Base-by-base conservation (phyloP, 768 basidiomycete species). In the Trametes punicea region DNA sequence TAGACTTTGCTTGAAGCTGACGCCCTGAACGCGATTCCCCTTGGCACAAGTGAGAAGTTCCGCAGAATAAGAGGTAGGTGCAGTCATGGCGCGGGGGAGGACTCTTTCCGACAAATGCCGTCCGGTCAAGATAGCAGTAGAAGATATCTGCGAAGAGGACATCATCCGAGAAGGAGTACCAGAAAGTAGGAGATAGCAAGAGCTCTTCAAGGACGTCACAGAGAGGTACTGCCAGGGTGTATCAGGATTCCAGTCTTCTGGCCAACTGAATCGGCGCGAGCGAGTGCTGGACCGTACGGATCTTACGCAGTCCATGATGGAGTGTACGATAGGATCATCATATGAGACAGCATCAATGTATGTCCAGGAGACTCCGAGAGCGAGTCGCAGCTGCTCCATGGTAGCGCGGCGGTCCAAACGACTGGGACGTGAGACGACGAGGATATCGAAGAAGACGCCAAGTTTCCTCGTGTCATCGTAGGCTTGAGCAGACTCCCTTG, bases 401-500 rank as follows among this genome's bases (percentile, higher is more conserved):
- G 81, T 73, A 18, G 65, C 57, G 13, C 80, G 78, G 23, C 88
- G 74, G 57, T 86, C 85, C 16, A 62, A 62, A 27, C 88, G 78
- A 25, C 65, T 70, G 8, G 80, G 77, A 26, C 88, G 81, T 23
- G 84, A 85, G 38, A 90, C 63, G 1, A 89, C 80, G 59, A 80
- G 84, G 48, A 81, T 74, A 8, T 71, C 62, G 4, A 73, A 69
- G 15, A 77, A 71, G 27, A 79, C 62, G 29, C 74, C 75, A 6
- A 82, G 70, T 16, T 67, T 18, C 20, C 44, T 51, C 34, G 39
- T 21, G n/a, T n/a, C n/a, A n/a, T n/a, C n/a, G n/a, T n/a, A n/a
- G n/a, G n/a, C n/a, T n/a, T n/a, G n/a, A n/a, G n/a, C n/a, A n/a
- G n/a, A n/a, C n/a, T n/a, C n/a, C n/a, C n/a, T n/a, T n/a, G n/a